Evolutionary conservation across 2,329 filamentous ascomycete genomes (phyloP), one percentile per base, ranked within the genome.

Genomic region (Penicillium nordicum): DNA sequence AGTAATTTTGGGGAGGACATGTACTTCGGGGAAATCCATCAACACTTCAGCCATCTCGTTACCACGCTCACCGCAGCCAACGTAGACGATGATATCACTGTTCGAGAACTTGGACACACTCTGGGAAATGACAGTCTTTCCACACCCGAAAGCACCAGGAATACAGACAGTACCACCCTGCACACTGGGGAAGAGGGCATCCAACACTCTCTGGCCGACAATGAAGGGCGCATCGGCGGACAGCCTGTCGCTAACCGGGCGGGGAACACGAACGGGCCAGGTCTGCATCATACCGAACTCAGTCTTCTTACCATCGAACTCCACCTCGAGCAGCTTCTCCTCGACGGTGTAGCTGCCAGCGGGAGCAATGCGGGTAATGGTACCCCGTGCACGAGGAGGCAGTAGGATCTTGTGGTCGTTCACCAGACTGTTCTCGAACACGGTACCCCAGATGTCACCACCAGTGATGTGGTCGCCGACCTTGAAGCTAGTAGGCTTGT

Each of bases 41-140:
- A 99, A 84, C 67, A 99, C 94, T 84, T 99, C 94, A 63, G 94
- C 94, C 94, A 99, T 99, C 79, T 99, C 94, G 74, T 99, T 99
- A 66, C 94, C 94, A 68, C 94, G 89, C 79, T 99, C 94, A 67
- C 92, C 90, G 65, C 83, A 88, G 58, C 94, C 94, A 58, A 99
- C 94, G 74, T 99, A 99, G 67, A 99, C 90, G 67, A 99, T 99
- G 71, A 97, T 90, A 75, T 99, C 94, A 76, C 89, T 94, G 86
- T 99, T 99, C 72, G 94, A 99, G 82, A 99, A 99, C 80, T 99
- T 99, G 77, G 94, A 99, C 62, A 99, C 89, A 59, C 91, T 96
- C 80, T 99, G 94, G 71, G 88, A 92, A 78, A 99, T 99, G 80
- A 99, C 94, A 69, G 94, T 99, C 87, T 99, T 99, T 73, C 94